Base-by-base conservation (phyloP, 1,284 basidiomycete genomes). In the Apiotrichum sp. region DNA sequence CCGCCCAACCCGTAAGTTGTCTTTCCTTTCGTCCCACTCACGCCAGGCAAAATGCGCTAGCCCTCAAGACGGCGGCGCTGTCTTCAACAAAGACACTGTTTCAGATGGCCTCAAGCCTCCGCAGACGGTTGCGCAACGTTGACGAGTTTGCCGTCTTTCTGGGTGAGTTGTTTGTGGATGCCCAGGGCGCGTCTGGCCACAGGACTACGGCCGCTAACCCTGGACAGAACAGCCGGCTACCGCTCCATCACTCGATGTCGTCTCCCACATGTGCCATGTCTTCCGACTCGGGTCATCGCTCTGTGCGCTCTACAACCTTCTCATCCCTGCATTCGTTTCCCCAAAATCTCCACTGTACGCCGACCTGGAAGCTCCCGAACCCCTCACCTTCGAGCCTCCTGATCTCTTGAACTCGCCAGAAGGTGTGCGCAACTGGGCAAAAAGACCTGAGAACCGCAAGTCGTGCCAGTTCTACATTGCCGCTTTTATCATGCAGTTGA, bases 221-320 rank as follows among this genome's bases (percentile, higher is more conserved):
- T n/a, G 33, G 6, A 9, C 61, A 77, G 75, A 74, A 51, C 67
- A 70, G 66, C 74, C 72, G 36, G 44, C 60, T 7, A 49, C 52
- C 34, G 71, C 69, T 13, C 65, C 71, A 61, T 63, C 75, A 70
- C 67, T 81, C 70, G 72, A 76, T 47, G 70, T 76, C 36, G 95
- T 98, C 66, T 87, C 89, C 43, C 90, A 93, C 75, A 84, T 97
- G 50, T 93, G 93, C 86, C 89, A 93, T 71, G 85, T 88, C 71
- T 89, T 98, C 77, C 86, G 91, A 39, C 83, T 93, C 44, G 95
- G 96, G 59, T 86, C 90, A 36, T 88, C 93, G 39, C 86, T 98
- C 61, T 95, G 92, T 79, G 93, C 87, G 78, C 86, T 98, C 66
- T 95, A 89, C 81, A 96, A 98, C 78, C 84, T 87, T 69, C 85